Evolutionary conservation across 495 filamentous ascomycete genomes (phyloP).

Genomic region (Rostrohypoxylon terebratum): DNA sequence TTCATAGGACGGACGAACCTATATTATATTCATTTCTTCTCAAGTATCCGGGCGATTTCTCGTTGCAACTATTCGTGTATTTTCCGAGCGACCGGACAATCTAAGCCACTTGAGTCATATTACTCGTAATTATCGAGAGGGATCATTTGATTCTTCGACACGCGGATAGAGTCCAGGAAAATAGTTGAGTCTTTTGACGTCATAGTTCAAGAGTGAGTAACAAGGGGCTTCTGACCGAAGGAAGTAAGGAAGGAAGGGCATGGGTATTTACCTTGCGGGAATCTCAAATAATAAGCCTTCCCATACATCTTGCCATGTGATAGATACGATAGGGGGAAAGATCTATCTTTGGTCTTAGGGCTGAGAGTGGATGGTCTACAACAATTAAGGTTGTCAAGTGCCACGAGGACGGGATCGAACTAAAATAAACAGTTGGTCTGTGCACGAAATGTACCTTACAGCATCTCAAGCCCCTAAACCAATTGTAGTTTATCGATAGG

Average conservation of each 20-base stretch:
- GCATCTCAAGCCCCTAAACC: slow-evolving; percentile 8
- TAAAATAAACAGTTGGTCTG: slow-evolving; percentile 33
- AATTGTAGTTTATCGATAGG: slow-evolving; percentile 30
- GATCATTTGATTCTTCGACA: slow-evolving; percentile 38
- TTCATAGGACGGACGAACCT: neutral
- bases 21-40: neutral
- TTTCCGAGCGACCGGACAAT: neutral
- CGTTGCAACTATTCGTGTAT: neutral
- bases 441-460: slow-evolving; percentile 39
- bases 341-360: slow-evolving; percentile 34
- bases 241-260: neutral
- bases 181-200: slow-evolving; percentile 27
- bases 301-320: slow-evolving; percentile 32
- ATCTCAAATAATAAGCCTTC: neutral
- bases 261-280: neutral
- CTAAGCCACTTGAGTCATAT: neutral
- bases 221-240: slow-evolving; percentile 15
- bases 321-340: neutral
- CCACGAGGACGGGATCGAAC: slow-evolving; percentile 33
- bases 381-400: slow-evolving; percentile 15
- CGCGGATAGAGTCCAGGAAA: slow-evolving; percentile 19
- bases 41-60: neutral
- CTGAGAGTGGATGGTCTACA: slow-evolving; percentile 13
- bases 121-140: neutral
- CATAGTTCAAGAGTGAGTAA: slow-evolving; percentile 2